Base-by-base conservation (phyloP, 1,284 basidiomycete species). In the Inonotus obliquus region DNA sequence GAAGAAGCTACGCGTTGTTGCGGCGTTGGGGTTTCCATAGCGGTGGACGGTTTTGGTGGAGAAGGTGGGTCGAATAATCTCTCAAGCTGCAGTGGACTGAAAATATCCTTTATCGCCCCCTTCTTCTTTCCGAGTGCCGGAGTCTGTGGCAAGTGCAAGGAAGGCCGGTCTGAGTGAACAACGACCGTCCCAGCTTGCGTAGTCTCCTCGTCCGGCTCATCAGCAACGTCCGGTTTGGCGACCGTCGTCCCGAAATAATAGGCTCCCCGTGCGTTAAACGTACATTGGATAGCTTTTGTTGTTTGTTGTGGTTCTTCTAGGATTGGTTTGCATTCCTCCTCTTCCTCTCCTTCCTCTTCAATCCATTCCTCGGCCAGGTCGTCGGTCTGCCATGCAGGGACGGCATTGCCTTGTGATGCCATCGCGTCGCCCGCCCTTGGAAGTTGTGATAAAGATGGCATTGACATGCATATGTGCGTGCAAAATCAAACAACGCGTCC, bases 41-140 rank as follows among this genome's bases (percentile, higher is more conserved):
- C 65, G 7, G 70, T 51, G 21, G 53, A 6, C n/a, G 56, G 41
- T 51, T 63, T 68, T 0, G 85, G 87, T 1, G 88, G 89, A 2
- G 91, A 90, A 0, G 94, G 94, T 5, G 94, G 93, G 65, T 94
- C 89, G 67, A 96, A 96, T 91, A 96, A 92, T 58, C 81, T 81
- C 73, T 96, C 93, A 10, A 96, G 79, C 4, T 89, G 86, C 60
- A 94, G 73, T 0, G 92, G 91, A 57, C 86, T 91, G 74, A 96
- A 96, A 69, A 96, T 85, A 71, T 92, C 86, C 73, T 90, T 94
- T 48, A 87, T 80, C 35, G 76, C 69, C 25, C 76, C 77, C 69
- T 84, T 90, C 77, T 81, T 87, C 63, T 75, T 74, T 6, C 83
- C 84, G 2, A 52, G 17, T 35, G 23, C 51, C 25, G 87, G 86